A percentile compares a stretch with the other conserved stretches of the same genome.
phyloP scores from a whole-genome alignment of 1,284 basidiomycete species.

The Cystobasidium pallidum region DNA sequence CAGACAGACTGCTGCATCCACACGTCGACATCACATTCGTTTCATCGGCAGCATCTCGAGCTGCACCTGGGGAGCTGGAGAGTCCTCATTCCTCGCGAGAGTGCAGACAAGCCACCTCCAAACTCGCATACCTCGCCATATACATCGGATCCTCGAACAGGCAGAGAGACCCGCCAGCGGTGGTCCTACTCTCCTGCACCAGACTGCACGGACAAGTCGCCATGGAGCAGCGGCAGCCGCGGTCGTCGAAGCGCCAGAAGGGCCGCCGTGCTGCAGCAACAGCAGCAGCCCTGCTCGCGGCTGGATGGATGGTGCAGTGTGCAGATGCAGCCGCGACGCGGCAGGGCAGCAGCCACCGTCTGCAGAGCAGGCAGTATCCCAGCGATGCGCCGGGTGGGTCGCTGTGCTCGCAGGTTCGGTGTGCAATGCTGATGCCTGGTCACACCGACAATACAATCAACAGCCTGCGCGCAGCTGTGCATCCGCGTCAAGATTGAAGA shows the following conservation, averaged over 20 bases:
- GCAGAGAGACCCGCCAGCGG: neutral
- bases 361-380: constrained; percentile 28
- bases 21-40: neutral
- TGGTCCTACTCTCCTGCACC: neutral
- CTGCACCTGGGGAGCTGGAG: neutral
- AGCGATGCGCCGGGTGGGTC: constrained; percentile 38
- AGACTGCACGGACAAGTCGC: neutral
- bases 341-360: neutral
- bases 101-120: constrained; percentile 20
- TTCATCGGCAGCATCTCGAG: neutral
- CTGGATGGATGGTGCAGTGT: neutral
- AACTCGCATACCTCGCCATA: constrained; percentile 11
- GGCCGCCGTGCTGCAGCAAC: neutral
- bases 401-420: neutral
- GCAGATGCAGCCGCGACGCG: neutral
- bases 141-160: neutral
- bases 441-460: neutral
- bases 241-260: neutral
- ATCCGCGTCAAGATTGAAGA: constrained; percentile 41
- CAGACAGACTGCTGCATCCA: neutral
- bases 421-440: constrained; percentile 1
- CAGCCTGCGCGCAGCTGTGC: constrained; percentile 42
- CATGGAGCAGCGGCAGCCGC: constrained; percentile 17
- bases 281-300: constrained; percentile 7
- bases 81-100: constrained; percentile 12